phyloP scores from a whole-genome alignment of 164 flowering plant genomes.

The Chimonanthus salicifolius region DNA sequence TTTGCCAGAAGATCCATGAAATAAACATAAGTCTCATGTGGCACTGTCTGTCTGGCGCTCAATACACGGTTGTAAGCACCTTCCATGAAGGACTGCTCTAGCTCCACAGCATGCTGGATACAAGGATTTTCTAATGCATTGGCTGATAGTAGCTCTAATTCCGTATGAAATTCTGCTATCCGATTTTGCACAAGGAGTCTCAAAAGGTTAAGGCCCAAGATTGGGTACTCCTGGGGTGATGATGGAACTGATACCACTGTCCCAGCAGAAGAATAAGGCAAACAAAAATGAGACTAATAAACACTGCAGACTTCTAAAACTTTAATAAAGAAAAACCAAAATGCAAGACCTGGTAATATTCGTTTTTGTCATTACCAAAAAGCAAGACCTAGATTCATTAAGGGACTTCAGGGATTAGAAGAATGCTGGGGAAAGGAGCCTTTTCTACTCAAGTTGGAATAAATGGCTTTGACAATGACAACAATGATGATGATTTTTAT shows the following conservation, averaged over 20 bases:
- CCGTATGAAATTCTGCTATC: conserved; percentile 88
- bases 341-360: too few relatives aligned
- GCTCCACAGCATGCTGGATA: conserved; percentile 80
- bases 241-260: conserved; percentile 50
- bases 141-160: conserved; percentile 69
- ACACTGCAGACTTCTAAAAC: too few relatives aligned
- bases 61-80: conserved; percentile 85
- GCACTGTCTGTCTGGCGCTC: conserved; percentile 65
- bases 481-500: too few relatives aligned
- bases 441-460: too few relatives aligned
- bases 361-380: too few relatives aligned
- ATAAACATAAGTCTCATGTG: conserved; percentile 62
- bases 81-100: conserved; percentile 93
- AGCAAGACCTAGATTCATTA: too few relatives aligned
- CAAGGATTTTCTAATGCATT: conserved; percentile 70
- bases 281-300: not conserved
- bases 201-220: conserved; percentile 80
- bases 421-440: too few relatives aligned
- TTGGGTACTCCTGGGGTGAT: conserved; percentile 40
- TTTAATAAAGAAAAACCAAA: too few relatives aligned
- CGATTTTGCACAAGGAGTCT: conserved; percentile 92
- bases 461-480: too few relatives aligned
- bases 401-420: too few relatives aligned
- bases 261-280: conserved; percentile 20
- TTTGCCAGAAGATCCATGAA: conserved; percentile 79